Conservation (phyloP, 768 basidiomycete genomes). For the Scleroderma citrinum region DNA sequence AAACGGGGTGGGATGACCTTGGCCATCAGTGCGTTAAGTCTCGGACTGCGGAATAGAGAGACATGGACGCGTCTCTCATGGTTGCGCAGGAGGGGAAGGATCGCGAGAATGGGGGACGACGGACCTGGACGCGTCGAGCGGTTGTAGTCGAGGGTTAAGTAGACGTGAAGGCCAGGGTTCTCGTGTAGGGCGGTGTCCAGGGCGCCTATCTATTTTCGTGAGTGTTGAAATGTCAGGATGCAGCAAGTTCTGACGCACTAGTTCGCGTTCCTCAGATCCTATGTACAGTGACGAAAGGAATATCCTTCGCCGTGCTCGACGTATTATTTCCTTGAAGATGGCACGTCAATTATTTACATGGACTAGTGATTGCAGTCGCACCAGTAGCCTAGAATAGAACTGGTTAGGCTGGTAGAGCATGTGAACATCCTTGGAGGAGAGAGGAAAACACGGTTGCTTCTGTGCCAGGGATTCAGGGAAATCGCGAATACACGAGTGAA, state of each 20-base stretch:
- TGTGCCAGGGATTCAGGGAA: slow-evolving; percentile 32
- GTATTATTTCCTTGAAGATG: slow-evolving; percentile 61
- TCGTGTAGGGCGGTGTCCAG: slow-evolving; percentile 52
- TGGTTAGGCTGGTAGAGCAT: slow-evolving; percentile 52
- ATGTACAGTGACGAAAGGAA: slow-evolving; percentile 91
- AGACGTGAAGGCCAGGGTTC: slow-evolving; percentile 58
- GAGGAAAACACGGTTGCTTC: slow-evolving; percentile 43
- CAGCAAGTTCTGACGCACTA: slow-evolving; percentile 47
- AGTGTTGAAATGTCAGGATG: background rate
- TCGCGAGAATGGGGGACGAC: slow-evolving; percentile 57
- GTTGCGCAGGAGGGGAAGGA: slow-evolving; percentile 67
- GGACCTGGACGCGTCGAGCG: slow-evolving; percentile 71
- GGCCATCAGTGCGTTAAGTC: slow-evolving; percentile 66
- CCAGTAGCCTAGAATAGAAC: slow-evolving; percentile 53
- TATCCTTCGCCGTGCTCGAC: slow-evolving; percentile 69
- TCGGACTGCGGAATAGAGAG: slow-evolving; percentile 84
- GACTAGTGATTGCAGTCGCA: slow-evolving; percentile 27
- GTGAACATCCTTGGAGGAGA: slow-evolving; percentile 42
- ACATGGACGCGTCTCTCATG: slow-evolving; percentile 72
- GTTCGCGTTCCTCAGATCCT: slow-evolving; percentile 67
- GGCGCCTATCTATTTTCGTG: slow-evolving; percentile 55
- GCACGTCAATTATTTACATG: background rate
- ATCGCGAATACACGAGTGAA: slow-evolving; percentile 33
- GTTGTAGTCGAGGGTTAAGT: slow-evolving; percentile 76
- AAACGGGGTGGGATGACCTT: slow-evolving; percentile 83